Percentiles rank a stretch among this genome's conserved stretches.
Evolutionary conservation across 2,329 filamentous ascomycete species (phyloP).

Genomic region (Diaporthe citri): DNA sequence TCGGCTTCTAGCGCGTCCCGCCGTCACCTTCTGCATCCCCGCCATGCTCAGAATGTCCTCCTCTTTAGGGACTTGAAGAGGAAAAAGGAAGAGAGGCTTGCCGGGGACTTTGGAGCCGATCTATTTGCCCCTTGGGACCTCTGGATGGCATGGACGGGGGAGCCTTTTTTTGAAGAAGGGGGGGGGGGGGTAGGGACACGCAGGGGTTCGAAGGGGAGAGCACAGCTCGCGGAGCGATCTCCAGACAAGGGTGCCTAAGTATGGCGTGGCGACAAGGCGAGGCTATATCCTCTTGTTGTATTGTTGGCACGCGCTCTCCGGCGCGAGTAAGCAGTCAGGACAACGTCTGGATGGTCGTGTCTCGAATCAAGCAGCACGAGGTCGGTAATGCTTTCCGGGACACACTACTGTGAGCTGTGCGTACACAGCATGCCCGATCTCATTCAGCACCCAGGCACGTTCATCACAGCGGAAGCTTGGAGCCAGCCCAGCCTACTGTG

Average conservation of each 20-base stretch:
- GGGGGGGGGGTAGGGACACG: background rate
- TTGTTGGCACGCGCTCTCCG: background rate
- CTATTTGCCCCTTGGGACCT: background rate
- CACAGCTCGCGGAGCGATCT: conserved; percentile 3
- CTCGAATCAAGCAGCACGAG: background rate
- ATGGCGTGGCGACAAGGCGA: conserved; percentile 1
- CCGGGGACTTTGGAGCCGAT: background rate
- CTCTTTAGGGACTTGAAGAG: background rate
- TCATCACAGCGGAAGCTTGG: background rate
- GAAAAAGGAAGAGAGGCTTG: too few species aligned
- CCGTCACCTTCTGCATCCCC: background rate
- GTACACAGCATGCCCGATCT: background rate
- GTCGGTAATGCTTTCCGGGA: background rate
- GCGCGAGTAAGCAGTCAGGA: background rate
- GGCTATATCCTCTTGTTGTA: background rate
- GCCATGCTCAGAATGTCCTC: background rate
- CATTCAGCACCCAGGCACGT: background rate
- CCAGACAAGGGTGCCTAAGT: background rate
- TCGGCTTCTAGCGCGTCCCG: conserved; percentile 13
- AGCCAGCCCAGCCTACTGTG: background rate
- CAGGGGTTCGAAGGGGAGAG: background rate
- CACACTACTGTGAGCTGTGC: background rate
- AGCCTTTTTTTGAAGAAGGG: too few species aligned
- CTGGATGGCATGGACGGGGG: background rate
- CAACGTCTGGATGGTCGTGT: background rate